Evolutionary conservation across 2,329 filamentous ascomycete genomes (phyloP), one percentile per base, ranked within the genome.

Genomic region (Clarireedia paspali): DNA sequence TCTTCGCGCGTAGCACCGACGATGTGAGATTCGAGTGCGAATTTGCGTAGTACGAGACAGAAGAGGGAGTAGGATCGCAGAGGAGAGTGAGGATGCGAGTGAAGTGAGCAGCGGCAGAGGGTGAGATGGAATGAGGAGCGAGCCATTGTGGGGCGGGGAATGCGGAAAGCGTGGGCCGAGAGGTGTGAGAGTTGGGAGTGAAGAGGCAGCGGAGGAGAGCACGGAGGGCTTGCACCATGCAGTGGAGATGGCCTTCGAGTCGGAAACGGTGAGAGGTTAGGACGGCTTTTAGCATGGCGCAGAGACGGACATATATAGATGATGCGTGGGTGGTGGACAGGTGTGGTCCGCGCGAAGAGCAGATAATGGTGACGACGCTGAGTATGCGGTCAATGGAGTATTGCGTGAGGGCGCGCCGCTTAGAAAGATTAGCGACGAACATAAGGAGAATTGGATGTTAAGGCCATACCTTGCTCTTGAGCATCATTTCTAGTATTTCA

Each of bases 181-280:
- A 65, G 24, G 60, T 61, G 36, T 70, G 67, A 6, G 57, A 58
- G 10, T 73, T 70, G 10, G 74, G 68, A 2, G 71, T 63, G 36
- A 84, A 71, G 17, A 85, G 74, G 38, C 74, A 74, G 23, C 71
- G 70, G 38, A 86, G 74, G n/a, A 86, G 76, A 3, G 76, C 70
- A 62, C 83, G 78, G 57, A 86, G 70, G 2, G 75, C 70, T 38
- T 75, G 70, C 47, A 83, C 69, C 5, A 85, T 72, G 46, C 85
- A 70, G 63, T 84, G 82, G 62, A 82, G 81, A 59, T 83, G 82
- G 2, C 81, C 82, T 62, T 84, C 78, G 1, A 86, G 72, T 9
- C 83, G 80, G 45, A 82, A 73, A 4, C 83, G 74, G 67, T 85
- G 81, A 48, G 81, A 79, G 64, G 77, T 77, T 65, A 86, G 77